A percentile compares a stretch with the other conserved stretches of the same genome.
phyloP scores from a whole-genome alignment of 2,329 filamentous ascomycete genomes.

The Epichloe gansuensis region DNA sequence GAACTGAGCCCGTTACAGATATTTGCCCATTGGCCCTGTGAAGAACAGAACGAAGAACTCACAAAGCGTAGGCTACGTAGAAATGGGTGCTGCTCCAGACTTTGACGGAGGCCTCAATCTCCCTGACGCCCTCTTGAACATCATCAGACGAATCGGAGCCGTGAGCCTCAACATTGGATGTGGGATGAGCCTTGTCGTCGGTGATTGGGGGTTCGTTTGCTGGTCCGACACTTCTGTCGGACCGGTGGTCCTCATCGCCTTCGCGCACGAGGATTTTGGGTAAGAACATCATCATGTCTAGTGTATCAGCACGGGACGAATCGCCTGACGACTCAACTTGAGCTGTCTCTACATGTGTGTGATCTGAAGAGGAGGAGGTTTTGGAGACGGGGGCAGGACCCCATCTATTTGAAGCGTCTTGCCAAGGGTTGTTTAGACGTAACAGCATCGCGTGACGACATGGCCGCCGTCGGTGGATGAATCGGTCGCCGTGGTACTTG shows the following conservation, averaged over 20 bases:
- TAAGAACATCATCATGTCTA: neutral
- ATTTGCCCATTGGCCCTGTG: neutral
- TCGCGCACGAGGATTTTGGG: slow-evolving; percentile 2
- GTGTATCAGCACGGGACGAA: neutral
- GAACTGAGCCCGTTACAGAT: neutral
- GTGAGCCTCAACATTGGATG: neutral
- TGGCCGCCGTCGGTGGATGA: neutral
- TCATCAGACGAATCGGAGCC: neutral
- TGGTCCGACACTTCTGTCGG: neutral
- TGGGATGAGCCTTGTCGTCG: neutral
- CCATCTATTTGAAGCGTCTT: neutral
- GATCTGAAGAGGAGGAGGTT: neutral
- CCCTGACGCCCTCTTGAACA: neutral
- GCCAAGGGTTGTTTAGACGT: neutral
- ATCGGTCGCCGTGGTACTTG: neutral
- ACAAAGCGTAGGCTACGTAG: slow-evolving; percentile 1
- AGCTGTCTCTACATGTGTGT: neutral
- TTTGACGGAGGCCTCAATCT: neutral
- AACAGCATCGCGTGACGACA: neutral
- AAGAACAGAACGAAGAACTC: neutral
- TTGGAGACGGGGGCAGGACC: neutral
- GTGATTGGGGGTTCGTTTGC: neutral
- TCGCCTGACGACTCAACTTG: neutral
- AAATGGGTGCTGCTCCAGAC: slow-evolving; percentile 2
- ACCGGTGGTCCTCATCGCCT: neutral